Base-by-base conservation (phyloP, 306 rosid genomes). In the Vicia villosa region DNA sequence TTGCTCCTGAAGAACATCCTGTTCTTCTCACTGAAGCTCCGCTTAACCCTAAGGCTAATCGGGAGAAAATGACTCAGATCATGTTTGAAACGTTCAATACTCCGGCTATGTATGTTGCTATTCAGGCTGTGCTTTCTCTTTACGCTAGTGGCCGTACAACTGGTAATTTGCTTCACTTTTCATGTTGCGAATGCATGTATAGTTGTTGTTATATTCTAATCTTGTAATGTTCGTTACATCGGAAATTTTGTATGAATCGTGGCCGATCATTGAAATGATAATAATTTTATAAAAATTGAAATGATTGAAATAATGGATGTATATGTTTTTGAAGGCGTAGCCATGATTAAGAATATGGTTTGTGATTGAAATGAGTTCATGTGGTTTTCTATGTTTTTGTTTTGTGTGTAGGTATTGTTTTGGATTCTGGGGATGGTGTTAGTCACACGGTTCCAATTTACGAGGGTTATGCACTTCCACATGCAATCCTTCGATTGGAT, bases 111-210 rank as follows among this genome's bases (percentile, higher is more conserved):
- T 85, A 88, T 36, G 94, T 88, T 9, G 94, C 90, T 69, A 88
- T 88, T 58, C 94, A 88, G 80, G 86, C 91, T 4, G 96, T 89
- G 58, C 89, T 89, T 58, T 89, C 96, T 57, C 96, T 89, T 41
- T 89, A 89, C 75, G 91, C 91, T n/a, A 89, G 96, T 79, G 96
- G 96, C 20, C 96, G 96, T 81, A 89, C 96, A 47, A 89, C 96
- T 49, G 96, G 96, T 89, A 79, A n/a, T 19, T 37, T 34, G 1
- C 36, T 41, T 21, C 36, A 20, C 42, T 51, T 19, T 62, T 12
- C 2, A 8, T 10, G 4, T 55, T 55, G 4, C 30, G 4, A 26
- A 26, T 28, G 32, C 17, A 54, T 54, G 5, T 19, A 15, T 8
- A 19, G 9, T 3, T 32, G 11, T 47, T 47, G 34, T 15, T 11